Percentiles rank a stretch among this genome's conserved stretches.
Evolutionary conservation across 1,284 basidiomycete species (phyloP).

Genomic region (Austroboletus niveus): DNA sequence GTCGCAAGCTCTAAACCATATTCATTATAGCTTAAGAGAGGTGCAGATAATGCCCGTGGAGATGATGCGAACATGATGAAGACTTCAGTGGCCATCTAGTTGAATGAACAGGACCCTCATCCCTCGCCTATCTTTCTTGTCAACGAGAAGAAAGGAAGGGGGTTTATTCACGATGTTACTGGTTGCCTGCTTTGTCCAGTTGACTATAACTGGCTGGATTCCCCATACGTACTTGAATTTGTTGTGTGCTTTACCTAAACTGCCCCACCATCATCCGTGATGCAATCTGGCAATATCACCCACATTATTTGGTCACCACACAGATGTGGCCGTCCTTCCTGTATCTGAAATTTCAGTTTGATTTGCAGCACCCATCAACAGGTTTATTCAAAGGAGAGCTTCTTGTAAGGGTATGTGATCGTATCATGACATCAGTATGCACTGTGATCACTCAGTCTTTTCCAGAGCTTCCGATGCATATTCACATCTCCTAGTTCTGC

Average conservation of each 20-base stretch:
- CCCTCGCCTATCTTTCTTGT: slow-evolving; percentile 6
- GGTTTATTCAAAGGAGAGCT: slow-evolving; percentile 1
- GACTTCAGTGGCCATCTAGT: slow-evolving; percentile 16
- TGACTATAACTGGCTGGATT: slow-evolving; percentile 27
- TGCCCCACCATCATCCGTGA: not conserved
- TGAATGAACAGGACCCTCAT: slow-evolving; percentile 9
- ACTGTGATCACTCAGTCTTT: not conserved
- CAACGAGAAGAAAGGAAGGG: slow-evolving; percentile 7
- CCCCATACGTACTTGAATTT: slow-evolving; percentile 7
- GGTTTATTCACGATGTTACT: slow-evolving; percentile 26
- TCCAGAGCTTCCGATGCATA: not conserved
- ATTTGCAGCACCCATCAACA: not conserved
- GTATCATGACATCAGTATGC: not conserved
- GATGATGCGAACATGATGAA: slow-evolving; percentile 20
- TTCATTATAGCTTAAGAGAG: slow-evolving; percentile 8
- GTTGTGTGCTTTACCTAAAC: not conserved
- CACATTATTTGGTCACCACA: not conserved
- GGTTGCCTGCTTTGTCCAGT: slow-evolving; percentile 28
- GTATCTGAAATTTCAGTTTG: not conserved
- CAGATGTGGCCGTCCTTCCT: not conserved
- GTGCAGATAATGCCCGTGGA: slow-evolving; percentile 13
- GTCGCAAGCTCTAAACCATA: not conserved
- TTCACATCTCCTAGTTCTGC: not conserved
- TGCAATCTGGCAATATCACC: not conserved
- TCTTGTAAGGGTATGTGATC: not conserved